Base-by-base conservation (phyloP, 2,329 filamentous ascomycete genomes). In the Pseudogymnoascus sp. region DNA sequence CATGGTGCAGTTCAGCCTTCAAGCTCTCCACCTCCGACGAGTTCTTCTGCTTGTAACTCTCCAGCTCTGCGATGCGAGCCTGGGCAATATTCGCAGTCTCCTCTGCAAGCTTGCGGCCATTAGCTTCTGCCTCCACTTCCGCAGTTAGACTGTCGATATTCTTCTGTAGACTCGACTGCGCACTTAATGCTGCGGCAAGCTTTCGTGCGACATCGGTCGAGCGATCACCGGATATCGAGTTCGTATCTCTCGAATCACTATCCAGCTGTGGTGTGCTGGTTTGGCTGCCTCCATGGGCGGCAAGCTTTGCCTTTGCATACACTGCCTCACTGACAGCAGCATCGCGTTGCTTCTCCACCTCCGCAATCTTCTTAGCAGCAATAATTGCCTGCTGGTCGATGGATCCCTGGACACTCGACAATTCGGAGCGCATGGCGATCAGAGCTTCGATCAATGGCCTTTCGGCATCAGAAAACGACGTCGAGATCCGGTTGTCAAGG, bases 331-430 rank as follows among this genome's bases (percentile, higher is more conserved):
- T 89, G 59, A 99, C 86, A n/a, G 94, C 94, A 38, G 88, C 85
- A 73, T 99, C 94, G 57, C 95, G 83, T 75, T 99, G 94, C 70
- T 89, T 92, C 71, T 99, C 94, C 1, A 95, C 88, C 71, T 96
- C 92, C 1, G 92, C 92, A 63, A 99, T 92, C 63, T 92, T 85
- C 71, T 88, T 92, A 0, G 92, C 90, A 7, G 94, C 92, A 60
- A 90, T 77, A 6, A 90, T 79, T 10, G 91, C 89, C 74, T 97
- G 94, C 66, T 90, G 85, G 66, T 96, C 92, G 57, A 99, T 89
- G 0, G 91, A 90, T 12, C 79, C 84, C 71, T 99, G 95, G 41
- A 99, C 92, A 63, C 92, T 94, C 21, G 87, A 83, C 10, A 99
- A 78, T 69, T 99, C 94, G 5, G 86, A 82, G 61, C 90, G 86